A percentile compares a stretch with the other conserved stretches of the same genome.
Evolutionary conservation across 2,329 filamentous ascomycete species (phyloP).

Genomic region (Penicillium brasilianum): DNA sequence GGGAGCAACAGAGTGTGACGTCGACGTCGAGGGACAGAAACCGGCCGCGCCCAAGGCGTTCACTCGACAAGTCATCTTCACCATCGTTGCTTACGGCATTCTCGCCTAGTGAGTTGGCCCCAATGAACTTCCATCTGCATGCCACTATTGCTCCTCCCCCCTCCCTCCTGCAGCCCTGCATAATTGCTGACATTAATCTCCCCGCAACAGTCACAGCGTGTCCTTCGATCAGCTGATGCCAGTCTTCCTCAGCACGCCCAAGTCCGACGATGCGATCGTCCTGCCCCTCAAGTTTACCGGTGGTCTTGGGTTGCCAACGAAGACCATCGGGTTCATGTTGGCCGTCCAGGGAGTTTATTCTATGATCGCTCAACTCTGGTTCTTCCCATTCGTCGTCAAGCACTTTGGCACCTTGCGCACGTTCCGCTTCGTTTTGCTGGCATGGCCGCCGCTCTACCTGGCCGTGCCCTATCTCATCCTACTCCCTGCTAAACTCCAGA

Average conservation of each 20-base stretch:
- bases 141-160: background rate
- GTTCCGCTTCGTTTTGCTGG: constrained; percentile 78
- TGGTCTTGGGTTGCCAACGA: constrained; percentile 81
- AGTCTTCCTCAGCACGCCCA: constrained; percentile 79
- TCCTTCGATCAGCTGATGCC: constrained; percentile 94
- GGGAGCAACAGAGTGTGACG: constrained; percentile 43
- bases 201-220: constrained; percentile 84
- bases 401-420: constrained; percentile 78
- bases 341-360: constrained; percentile 89
- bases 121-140: background rate
- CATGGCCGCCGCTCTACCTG: constrained; percentile 88
- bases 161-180: constrained; percentile 9
- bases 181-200: constrained; percentile 53
- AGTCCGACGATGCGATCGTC: constrained; percentile 55
- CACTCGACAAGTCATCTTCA: constrained; percentile 81
- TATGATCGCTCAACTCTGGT: constrained; percentile 79
- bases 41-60: constrained; percentile 67
- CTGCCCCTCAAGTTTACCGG: constrained; percentile 89
- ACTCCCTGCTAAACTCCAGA: constrained; percentile 72
- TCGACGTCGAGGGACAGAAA: constrained; percentile 50
- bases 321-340: constrained; percentile 84
- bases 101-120: constrained; percentile 80
- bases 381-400: constrained; percentile 79
- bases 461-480: constrained; percentile 87
- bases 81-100: constrained; percentile 88